Evolutionary conservation across 1,284 basidiomycete genomes (phyloP), one percentile per base, ranked within the genome.

Genomic region (Phlebopus sp.): DNA sequence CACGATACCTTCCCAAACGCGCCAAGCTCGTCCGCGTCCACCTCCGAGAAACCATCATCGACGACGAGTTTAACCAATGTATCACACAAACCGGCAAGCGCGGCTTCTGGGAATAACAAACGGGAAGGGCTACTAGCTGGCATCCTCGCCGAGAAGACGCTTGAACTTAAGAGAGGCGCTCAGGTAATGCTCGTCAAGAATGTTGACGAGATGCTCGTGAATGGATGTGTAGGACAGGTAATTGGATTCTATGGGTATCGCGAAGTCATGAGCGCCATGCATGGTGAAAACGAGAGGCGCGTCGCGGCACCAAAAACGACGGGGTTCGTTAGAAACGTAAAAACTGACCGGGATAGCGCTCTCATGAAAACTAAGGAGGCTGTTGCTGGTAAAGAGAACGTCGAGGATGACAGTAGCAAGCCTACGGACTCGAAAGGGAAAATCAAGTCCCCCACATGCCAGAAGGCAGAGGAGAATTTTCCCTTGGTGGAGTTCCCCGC

Each of bases 101-200:
- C 43, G 4, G 41, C 55, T n/a, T 48, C 51, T 6, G 17, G 46
- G 10, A 21, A 27, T 15, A 49, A 70, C 2, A 72, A 70, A 42
- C 70, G 74, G 17, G 70, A 71, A 23, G 77, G 76, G 44, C 63
- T 79, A 15, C 68, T 83, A 14, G 60, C 69, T 5, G 77, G 73
- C 54, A 71, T 84, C 57, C 75, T 81, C 60, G 79, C 78, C 0
- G 72, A 76, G 17, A 62, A 60, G 37, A 62, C 59, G 3, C 67
- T 90, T 27, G 62, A 68, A 2, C 73, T 91, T 46, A 86, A 86
- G 62, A 67, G 74, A 14, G 71, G 67, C 3, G 73, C 76, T 0
- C 76, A 81, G 52, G 79, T 81, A 10, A 81, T 80, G 78, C 70
- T 91, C n/a, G 80, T 90, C 68, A 90, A 90, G 73, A 92, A 92